These are phyloP conservation scores for Volvox reticuliferus DNA, from an alignment of 139 green algal species.

Conservation along the genomic window DNA sequence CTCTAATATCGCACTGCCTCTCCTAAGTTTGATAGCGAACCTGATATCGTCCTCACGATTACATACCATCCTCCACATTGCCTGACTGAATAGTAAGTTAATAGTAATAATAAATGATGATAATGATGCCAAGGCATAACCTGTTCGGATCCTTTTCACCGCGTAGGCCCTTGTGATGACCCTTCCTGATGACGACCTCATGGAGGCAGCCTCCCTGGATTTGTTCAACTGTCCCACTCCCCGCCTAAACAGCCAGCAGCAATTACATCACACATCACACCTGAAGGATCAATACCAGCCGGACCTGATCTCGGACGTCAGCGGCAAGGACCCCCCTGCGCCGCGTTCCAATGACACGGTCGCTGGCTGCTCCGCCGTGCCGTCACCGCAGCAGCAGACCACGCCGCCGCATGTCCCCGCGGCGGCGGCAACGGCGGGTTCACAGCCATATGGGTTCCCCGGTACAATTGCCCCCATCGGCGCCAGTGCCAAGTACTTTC, in stretches of 20 bases:
- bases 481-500: neutral
- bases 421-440: neutral
- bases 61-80: too few species aligned
- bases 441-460: neutral
- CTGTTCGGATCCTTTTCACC: neutral
- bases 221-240: neutral
- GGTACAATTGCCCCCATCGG: neutral
- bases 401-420: neutral
- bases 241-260: neutral
- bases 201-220: conserved; percentile 18
- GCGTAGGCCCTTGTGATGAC: conserved; percentile 9
- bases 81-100: too few species aligned
- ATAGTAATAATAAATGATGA: too few species aligned
- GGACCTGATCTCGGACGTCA: neutral
- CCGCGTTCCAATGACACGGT: neutral
- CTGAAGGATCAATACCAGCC: neutral
- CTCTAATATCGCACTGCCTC: too few species aligned
- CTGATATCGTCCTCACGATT: too few species aligned
- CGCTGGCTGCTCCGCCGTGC: neutral
- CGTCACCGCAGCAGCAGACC: neutral
- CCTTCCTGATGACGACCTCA: conserved; percentile 21
- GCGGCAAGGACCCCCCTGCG: neutral
- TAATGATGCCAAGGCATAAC: too few species aligned
- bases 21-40: too few species aligned
- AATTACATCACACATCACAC: neutral